Base-by-base conservation (phyloP, 2,329 filamentous ascomycete species). In the Fonsecaea monophora region DNA sequence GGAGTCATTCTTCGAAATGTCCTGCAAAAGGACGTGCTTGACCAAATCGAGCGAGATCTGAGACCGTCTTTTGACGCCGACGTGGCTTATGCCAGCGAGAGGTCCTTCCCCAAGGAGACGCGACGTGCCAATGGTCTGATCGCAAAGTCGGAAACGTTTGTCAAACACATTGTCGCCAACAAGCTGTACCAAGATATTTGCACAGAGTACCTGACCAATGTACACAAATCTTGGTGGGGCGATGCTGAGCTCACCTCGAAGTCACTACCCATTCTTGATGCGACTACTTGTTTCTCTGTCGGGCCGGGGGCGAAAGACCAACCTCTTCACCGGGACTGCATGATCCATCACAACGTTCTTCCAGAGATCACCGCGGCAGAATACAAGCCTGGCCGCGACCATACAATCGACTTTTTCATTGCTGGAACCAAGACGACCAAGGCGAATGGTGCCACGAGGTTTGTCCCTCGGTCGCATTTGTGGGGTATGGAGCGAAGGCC, bases 31-130 rank as follows among this genome's bases (percentile, higher is more conserved):
- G 35, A 37, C 7, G 35, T 8, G 7, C 7, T 12, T 12, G 35
- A 7, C 7, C 7, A 7, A 12, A 37, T 37, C 10, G 35, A 37
- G 35, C 7, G 35, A 12, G 35, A 37, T 8, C 7, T 37, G 7
- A 7, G 35, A 7, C 53, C 53, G 30, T 56, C n/a, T 18, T 34
- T 56, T 13, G 53, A 56, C 18, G 25, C 25, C 9, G 53, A 56
- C 35, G 21, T 35, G 12, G 12, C 25, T n/a, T 56, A 34, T 15
- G 25, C 25, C 25, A 34, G 38, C 4, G 53, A 30, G 15, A 30
- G 35, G 6, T 56, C 35, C 34, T 56, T 56, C 10, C 35, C 53
- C 34, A 56, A 38, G 32, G 53, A 37, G 25, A 56, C 53, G 5
- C 53, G 53, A 30, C 34, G 35, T 4, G 53, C 25, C 12, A 15